phyloP scores from a whole-genome alignment of 345 rosid species.

The Excoecaria agallocha region DNA sequence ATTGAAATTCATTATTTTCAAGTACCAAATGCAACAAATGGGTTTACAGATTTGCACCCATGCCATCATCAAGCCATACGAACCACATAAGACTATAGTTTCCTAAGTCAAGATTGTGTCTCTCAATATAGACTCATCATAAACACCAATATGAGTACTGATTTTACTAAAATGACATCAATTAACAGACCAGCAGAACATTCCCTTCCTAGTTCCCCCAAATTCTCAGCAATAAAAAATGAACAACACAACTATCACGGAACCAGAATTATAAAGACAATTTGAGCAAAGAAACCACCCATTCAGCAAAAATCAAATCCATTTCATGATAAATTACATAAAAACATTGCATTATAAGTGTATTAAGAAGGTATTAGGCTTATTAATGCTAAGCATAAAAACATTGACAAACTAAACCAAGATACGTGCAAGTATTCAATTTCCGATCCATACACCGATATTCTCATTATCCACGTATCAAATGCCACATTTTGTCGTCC shows the following conservation, averaged over 20 bases:
- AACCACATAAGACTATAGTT: neutral
- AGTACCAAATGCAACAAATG: neutral
- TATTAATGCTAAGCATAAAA: neutral
- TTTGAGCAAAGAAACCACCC: neutral
- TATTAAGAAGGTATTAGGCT: neutral
- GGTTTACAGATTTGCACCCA: neutral
- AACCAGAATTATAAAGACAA: neutral
- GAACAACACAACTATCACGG: neutral
- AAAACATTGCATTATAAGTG: no score
- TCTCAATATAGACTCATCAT: neutral
- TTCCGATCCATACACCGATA: neutral
- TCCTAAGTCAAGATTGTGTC: neutral
- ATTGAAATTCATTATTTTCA: neutral
- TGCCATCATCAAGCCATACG: neutral
- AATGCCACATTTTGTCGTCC: neutral
- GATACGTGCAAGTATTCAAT: neutral
- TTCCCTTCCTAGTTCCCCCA: neutral
- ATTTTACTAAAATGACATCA: neutral
- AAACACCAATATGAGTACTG: neutral
- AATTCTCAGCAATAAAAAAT: constrained; percentile 8
- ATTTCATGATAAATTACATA: no score
- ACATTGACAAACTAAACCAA: neutral
- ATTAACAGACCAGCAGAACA: neutral
- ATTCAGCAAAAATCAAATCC: neutral
- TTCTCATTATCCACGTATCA: neutral